phyloP scores from a whole-genome alignment of 495 filamentous ascomycete species.

The Aspergillus homomorphus region DNA sequence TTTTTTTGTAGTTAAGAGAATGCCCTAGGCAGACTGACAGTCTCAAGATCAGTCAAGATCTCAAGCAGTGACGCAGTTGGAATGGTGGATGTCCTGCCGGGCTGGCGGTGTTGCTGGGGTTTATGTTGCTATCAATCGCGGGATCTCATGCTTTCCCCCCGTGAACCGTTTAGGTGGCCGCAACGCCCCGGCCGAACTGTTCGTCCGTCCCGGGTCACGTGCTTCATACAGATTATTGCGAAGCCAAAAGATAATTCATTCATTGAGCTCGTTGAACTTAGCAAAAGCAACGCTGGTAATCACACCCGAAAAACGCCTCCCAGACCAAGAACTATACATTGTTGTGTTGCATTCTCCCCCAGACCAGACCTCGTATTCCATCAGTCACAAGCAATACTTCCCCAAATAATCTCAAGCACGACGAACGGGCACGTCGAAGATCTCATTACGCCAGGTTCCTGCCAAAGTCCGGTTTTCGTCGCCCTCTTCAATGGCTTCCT shows the following conservation, averaged over 20 bases:
- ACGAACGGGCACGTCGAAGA: slow-evolving; percentile 64
- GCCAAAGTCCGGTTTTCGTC: slow-evolving; percentile 39
- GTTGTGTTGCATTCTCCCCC: not conserved
- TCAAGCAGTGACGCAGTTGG: slow-evolving; percentile 6
- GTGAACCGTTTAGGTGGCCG: slow-evolving; percentile 19
- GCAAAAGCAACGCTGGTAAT: no score
- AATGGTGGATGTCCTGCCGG: not conserved
- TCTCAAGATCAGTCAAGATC: slow-evolving; percentile 20
- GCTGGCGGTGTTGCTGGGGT: not conserved
- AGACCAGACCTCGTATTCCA: not conserved
- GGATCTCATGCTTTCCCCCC: no score
- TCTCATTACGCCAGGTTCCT: slow-evolving; percentile 71
- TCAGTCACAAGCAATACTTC: not conserved
- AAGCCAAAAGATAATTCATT: not conserved
- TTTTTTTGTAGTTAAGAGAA: no score
- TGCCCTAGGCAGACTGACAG: not conserved
- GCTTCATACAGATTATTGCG: not conserved
- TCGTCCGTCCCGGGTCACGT: slow-evolving; percentile 20
- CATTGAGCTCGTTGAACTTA: not conserved
- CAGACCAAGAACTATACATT: not conserved
- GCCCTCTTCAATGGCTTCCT: slow-evolving; percentile 59
- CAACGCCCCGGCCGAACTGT: slow-evolving; percentile 8
- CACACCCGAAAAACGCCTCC: no score
- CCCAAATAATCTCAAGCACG: not conserved
- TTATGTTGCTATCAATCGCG: no score